Base-by-base conservation (phyloP, 2,329 filamentous ascomycete genomes). In the Ophiosphaerella herpotricha region DNA sequence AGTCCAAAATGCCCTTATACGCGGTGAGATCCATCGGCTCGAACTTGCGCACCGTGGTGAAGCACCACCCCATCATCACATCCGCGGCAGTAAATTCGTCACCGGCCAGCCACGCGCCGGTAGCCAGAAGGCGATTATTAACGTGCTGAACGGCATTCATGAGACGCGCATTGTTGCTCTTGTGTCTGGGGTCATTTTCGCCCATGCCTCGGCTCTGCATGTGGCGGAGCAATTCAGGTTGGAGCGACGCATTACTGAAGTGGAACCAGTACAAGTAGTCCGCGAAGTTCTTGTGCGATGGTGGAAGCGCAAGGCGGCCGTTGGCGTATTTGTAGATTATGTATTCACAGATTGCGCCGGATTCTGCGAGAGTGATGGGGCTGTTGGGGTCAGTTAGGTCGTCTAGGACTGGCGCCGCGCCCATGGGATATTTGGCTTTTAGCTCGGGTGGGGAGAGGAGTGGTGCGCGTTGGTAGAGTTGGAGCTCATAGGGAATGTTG, bases 241-340 rank as follows among this genome's bases (percentile, higher is more conserved):
- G 74, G 7, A 79, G 48, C 2, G 68, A 74, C 5, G 67, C 73
- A 23, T 77, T 74, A 7, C 76, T 73, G 65, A 78, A 86, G 64
- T 87, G 82, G 61, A 83, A 82, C 84, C 84, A 89, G 74, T 84
- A 87, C 1, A 89, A 62, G 55, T 84, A 88, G 43, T 85, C 78
- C 2, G 82, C 73, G 55, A 85, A 88, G 38, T 77, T 75, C 13
- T 76, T 67, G 43, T 82, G 70, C 0, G 66, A 58, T 0, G 81
- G 79, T 0, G 60, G 41, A 0, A 85, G 57, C 8, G 77, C 71
- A 0, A 88, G 72, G 11, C 68, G 71, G 5, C 83, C 82, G 5
- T 64, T 54, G 31, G 53, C 70, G 46, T 86, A 75, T 38, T 78
- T 79, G 58, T 78, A 70, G 52, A 80, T 74, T 60, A 89, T 82